Percentiles rank a stretch among this genome's conserved stretches.
Conservation (phyloP, 208 protist species). For the Crithidia mellificae region DNA sequence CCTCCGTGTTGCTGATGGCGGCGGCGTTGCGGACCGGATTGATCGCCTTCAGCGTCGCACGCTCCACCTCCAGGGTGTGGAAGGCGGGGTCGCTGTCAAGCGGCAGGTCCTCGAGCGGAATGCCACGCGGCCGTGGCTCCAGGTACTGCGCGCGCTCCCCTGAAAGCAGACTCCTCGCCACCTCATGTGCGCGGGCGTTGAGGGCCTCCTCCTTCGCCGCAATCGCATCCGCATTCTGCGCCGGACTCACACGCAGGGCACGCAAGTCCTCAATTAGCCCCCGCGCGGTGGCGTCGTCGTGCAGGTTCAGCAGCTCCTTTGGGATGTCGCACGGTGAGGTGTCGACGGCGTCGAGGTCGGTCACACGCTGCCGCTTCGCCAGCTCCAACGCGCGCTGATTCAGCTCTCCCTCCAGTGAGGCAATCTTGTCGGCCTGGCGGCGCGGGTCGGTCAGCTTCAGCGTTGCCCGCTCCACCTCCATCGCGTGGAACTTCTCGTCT, state of each 20-base stretch:
- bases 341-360: slow-evolving; percentile 50
- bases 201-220: slow-evolving; percentile 35
- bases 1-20: slow-evolving; percentile 45
- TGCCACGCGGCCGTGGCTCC: slow-evolving; percentile 46
- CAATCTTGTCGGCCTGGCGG: slow-evolving; percentile 37
- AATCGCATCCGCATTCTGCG: slow-evolving; percentile 32
- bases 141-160: slow-evolving; percentile 53
- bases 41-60: slow-evolving; percentile 43
- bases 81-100: slow-evolving; percentile 60
- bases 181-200: slow-evolving; percentile 45
- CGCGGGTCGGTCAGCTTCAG: slow-evolving; percentile 49
- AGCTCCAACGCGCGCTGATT: slow-evolving; percentile 67
- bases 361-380: slow-evolving; percentile 45
- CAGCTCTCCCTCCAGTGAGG: slow-evolving; percentile 43
- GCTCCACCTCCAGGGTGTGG: slow-evolving; percentile 60
- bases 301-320: slow-evolving; percentile 47
- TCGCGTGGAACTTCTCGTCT: slow-evolving; percentile 54
- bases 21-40: slow-evolving; percentile 39
- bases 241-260: slow-evolving; percentile 33
- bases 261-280: slow-evolving; percentile 49
- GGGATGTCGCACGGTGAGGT: slow-evolving; percentile 41
- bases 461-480: slow-evolving; percentile 55
- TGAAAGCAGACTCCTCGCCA: slow-evolving; percentile 39
- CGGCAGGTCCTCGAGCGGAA: slow-evolving; percentile 62
- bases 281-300: slow-evolving; percentile 39